phyloP scores from a whole-genome alignment of 805 yeast species.

The Wickerhamomyces kurtzmanii region DNA sequence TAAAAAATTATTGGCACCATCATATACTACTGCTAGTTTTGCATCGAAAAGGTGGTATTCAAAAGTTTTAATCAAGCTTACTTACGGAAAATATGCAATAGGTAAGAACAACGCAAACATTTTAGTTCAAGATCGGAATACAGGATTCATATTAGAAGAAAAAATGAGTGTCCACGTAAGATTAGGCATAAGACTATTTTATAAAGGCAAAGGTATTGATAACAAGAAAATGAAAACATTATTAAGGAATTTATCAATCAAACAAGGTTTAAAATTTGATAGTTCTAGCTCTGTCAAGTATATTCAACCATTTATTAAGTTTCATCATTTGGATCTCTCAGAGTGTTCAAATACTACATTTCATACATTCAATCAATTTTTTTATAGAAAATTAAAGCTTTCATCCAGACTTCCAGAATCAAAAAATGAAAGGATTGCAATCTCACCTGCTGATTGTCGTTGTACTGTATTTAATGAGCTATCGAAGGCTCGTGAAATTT shows the following conservation, averaged over 20 bases:
- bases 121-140: slow-evolving; percentile 81
- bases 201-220: slow-evolving; percentile 63
- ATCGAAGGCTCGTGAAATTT: slow-evolving; percentile 53
- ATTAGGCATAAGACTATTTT: slow-evolving; percentile 75
- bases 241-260: slow-evolving; percentile 55
- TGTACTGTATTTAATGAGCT: slow-evolving; percentile 60
- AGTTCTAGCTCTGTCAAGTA: slow-evolving; percentile 51
- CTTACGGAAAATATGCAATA: slow-evolving; percentile 78
- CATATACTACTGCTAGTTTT: slow-evolving; percentile 68
- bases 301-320: slow-evolving; percentile 70
- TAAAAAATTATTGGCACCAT: slow-evolving; percentile 48
- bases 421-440: slow-evolving; percentile 35
- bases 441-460: slow-evolving; percentile 85
- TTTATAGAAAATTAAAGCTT: slow-evolving; percentile 67
- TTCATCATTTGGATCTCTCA: slow-evolving; percentile 67
- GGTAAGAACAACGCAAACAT: slow-evolving; percentile 93
- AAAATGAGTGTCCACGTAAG: slow-evolving; percentile 86
- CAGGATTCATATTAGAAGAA: slow-evolving; percentile 88
- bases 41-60: slow-evolving; percentile 89
- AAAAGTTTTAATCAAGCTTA: slow-evolving; percentile 69
- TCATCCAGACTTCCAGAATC: slow-evolving; percentile 67
- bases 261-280: slow-evolving; percentile 84
- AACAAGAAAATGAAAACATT: slow-evolving; percentile 48
- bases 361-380: slow-evolving; percentile 79
- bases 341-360: slow-evolving; percentile 57